Base-by-base conservation (phyloP, 2,329 filamentous ascomycete species). In the Neurospora sp. region DNA sequence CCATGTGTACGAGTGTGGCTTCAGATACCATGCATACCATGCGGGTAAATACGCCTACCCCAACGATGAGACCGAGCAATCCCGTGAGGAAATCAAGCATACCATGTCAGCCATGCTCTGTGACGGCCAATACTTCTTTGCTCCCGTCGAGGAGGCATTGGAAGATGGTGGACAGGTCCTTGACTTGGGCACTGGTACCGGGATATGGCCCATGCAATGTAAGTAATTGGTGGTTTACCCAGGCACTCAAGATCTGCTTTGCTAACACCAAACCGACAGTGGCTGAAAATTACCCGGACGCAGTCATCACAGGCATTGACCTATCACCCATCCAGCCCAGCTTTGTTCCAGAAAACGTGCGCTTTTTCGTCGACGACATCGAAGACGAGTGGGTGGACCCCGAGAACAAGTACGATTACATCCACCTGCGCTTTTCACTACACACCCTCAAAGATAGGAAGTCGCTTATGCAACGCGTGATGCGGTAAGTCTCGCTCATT, bases 291-390 rank as follows among this genome's bases (percentile, higher is more conserved):
- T 86, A 83, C 69, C 82, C 82, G 4, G 78, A 80, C 1, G 76
- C 82, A 0, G 76, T 76, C 38, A 82, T 86, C 65, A 81, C 82
- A 52, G 84, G 83, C 71, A 81, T 84, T 76, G 84, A 86, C 71
- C 76, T 86, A 2, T 86, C 84, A 1, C 84, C 83, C 0, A 86
- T 86, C 52, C 84, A 86, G 67, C 84, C 84, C 0, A 82, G 82
- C 66, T 84, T 82, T 75, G 83, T 86, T 0, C 84, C 84, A 1
- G 79, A 82, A 68, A 86, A 86, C 69, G 82, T 83, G n/a, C 79
- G 81, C 33, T 86, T 86, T 72, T 80, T 83, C 33, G 82, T 86
- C 46, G 84, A 85, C 74, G 84, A 86, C 73, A 82, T 86, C 68
- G 84, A 86, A 71, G 82, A 82, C 19, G 83, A 84, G 17, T 86